Evolutionary conservation across 2,329 filamentous ascomycete species (phyloP).

Genomic region (Sarocladiaceae sp.): DNA sequence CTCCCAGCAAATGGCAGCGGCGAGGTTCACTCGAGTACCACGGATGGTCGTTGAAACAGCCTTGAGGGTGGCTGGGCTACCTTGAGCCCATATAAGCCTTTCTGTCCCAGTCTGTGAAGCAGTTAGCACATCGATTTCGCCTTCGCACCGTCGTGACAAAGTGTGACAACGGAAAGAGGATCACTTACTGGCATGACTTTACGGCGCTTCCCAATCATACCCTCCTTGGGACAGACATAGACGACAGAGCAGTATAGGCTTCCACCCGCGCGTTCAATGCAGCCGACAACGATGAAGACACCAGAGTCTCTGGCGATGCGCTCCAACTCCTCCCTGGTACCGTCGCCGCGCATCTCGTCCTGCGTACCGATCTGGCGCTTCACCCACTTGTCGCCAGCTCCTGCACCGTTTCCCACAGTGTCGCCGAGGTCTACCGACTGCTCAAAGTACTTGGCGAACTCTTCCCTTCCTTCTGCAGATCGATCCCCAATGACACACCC

Average conservation of each 20-base stretch:
- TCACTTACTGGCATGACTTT: conserved; percentile 81
- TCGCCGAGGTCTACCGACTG: conserved; percentile 80
- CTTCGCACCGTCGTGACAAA: too few relatives aligned
- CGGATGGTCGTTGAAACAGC: conserved; percentile 77
- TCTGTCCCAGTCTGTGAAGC: conserved; percentile 65
- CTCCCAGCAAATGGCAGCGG: conserved; percentile 92
- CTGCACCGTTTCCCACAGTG: conserved; percentile 54
- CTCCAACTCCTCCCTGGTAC: conserved; percentile 78
- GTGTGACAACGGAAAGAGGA: background rate
- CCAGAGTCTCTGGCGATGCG: conserved; percentile 69
- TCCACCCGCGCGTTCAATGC: conserved; percentile 76
- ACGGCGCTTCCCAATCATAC: conserved; percentile 76
- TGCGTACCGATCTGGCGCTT: conserved; percentile 44
- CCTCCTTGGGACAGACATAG: conserved; percentile 72
- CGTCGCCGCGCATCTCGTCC: conserved; percentile 34
- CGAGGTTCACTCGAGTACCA: conserved; percentile 75
- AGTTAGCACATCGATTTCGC: conserved; percentile 8
- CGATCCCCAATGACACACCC: conserved; percentile 71
- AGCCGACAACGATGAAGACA: conserved; percentile 75
- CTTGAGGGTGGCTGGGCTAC: conserved; percentile 70
- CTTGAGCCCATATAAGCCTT: conserved; percentile 84
- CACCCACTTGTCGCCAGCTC: conserved; percentile 71
- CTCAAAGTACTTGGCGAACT: conserved; percentile 78
- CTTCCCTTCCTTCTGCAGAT: conserved; percentile 66
- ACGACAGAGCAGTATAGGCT: conserved; percentile 80